Percentiles rank a stretch among this genome's conserved stretches.
Evolutionary conservation across 2,329 filamentous ascomycete species (phyloP).

Genomic region (Sporothrix variecibatus): DNA sequence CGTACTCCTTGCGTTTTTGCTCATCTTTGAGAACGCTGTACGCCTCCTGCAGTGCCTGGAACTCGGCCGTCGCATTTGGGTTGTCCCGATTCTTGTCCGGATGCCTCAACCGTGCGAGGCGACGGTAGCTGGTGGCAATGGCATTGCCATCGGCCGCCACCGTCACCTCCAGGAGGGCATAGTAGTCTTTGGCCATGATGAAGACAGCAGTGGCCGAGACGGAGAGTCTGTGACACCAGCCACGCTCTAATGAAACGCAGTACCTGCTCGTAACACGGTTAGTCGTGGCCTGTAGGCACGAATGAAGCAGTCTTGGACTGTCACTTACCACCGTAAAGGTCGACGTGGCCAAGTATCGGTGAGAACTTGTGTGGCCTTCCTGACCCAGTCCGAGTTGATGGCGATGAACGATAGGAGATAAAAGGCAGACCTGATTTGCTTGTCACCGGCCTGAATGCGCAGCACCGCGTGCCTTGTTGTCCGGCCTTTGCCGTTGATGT

Average conservation of each 20-base stretch:
- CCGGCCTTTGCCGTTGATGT: too few relatives aligned
- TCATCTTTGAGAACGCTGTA: constrained; percentile 32
- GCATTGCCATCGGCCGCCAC: constrained; percentile 24
- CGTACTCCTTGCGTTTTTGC: constrained; percentile 24
- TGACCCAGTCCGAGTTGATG: background rate
- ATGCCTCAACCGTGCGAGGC: constrained; percentile 33
- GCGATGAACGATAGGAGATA: background rate
- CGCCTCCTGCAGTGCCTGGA: constrained; percentile 34
- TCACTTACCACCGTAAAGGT: too few relatives aligned
- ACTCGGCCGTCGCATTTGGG: constrained; percentile 33
- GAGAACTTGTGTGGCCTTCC: too few relatives aligned
- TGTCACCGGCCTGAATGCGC: background rate
- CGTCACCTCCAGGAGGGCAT: constrained; percentile 32
- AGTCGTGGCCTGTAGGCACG: too few relatives aligned
- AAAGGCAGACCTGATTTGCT: background rate
- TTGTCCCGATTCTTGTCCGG: constrained; percentile 35
- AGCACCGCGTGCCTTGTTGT: too few relatives aligned
- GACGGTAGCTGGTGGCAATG: constrained; percentile 32
- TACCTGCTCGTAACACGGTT: background rate
- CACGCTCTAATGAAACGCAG: background rate
- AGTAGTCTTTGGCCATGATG: constrained; percentile 30
- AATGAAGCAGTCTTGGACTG: too few relatives aligned
- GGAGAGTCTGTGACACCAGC: too few relatives aligned
- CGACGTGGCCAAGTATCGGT: too few relatives aligned
- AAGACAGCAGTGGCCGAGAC: too few relatives aligned